Conservation (phyloP, 192 early-diverging fungal species). For the Pecoramyces ruminantium region DNA sequence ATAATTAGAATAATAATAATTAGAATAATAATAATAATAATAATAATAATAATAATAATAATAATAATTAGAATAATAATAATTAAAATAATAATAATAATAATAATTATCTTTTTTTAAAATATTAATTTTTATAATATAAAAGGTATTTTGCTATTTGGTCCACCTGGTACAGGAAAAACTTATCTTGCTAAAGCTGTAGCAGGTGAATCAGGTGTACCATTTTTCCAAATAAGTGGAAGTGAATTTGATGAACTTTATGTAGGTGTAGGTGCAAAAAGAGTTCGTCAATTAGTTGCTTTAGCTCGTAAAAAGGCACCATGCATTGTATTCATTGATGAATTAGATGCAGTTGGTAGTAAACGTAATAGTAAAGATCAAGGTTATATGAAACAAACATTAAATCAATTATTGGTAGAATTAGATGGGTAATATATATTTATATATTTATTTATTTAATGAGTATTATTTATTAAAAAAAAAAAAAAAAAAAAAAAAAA, state of each 20-base stretch:
- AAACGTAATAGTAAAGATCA: conserved; percentile 87
- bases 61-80: too few species aligned
- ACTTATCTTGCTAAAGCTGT: conserved; percentile 92
- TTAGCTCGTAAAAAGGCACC: conserved; percentile 61
- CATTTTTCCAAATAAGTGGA: conserved; percentile 98
- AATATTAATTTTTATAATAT: too few species aligned
- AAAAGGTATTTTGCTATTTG: conserved; percentile 28
- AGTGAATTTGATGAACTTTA: conserved; percentile 98
- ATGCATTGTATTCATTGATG: conserved; percentile 96
- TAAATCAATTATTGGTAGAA: conserved; percentile 98
- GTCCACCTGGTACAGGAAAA: conserved; percentile 94
- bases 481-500: too few species aligned
- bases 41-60: too few species aligned
- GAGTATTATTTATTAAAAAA: too few species aligned
- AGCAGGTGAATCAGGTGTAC: conserved; percentile 92
- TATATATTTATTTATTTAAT: too few species aligned
- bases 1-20: too few species aligned
- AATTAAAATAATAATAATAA: too few species aligned
- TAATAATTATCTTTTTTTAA: background rate
- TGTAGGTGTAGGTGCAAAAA: conserved; percentile 82
- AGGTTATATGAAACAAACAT: conserved; percentile 91
- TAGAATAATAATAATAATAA: too few species aligned
- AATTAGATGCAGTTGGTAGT: conserved; percentile 93
- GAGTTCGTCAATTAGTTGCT: conserved; percentile 59
- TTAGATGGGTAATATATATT: conserved; percentile 93